Base-by-base conservation (phyloP, 345 rosid genomes). In the Hirschfeldia incana region DNA sequence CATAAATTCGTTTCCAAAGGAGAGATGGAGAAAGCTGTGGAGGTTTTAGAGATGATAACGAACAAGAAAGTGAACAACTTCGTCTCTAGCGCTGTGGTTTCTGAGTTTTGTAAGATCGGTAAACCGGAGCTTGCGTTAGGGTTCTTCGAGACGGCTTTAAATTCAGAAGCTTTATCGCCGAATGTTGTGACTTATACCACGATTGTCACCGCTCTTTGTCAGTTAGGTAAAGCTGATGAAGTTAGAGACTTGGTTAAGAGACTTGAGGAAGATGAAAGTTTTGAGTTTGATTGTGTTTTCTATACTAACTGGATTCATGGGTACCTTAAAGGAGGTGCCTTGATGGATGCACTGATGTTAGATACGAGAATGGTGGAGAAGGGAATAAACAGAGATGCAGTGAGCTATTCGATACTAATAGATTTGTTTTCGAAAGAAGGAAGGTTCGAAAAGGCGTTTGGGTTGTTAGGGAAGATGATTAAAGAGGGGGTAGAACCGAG, bases 241-340 rank as follows among this genome's bases (percentile, higher is more conserved):
- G 88, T 90, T 13, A 39, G 28, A 69, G 72, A 69, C 55, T 83
- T 93, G 76, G 84, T 86, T 83, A 63, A 30, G 69, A 76, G 60
- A 76, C 85, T 93, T 0, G 57, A 51, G 64, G 84, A 78, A 64
- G 84, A 79, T 49, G 88, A 89, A 78, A 86, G 87, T 9, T 71
- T 88, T 84, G 86, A 64, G 66, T 83, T 91, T 65, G 98, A 91
- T 74, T 89, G 84, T 30, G 83, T 89, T 65, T 86, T 93, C 70
- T 93, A 83, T 57, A 89, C 87, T 77, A 83, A 87, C 79, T 91
- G 92, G 96, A 88, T 89, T 79, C 81, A 65, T 81, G 92, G 93
- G 44, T 83, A 72, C 64, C 21, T 87, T 32, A 79, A 74, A 60
- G 85, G 76, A 67, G 89, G 91, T 28, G 73, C 29, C 15, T 64